Evolutionary conservation across 2,329 filamentous ascomycete genomes (phyloP).

Genomic region (Monascus ruber): DNA sequence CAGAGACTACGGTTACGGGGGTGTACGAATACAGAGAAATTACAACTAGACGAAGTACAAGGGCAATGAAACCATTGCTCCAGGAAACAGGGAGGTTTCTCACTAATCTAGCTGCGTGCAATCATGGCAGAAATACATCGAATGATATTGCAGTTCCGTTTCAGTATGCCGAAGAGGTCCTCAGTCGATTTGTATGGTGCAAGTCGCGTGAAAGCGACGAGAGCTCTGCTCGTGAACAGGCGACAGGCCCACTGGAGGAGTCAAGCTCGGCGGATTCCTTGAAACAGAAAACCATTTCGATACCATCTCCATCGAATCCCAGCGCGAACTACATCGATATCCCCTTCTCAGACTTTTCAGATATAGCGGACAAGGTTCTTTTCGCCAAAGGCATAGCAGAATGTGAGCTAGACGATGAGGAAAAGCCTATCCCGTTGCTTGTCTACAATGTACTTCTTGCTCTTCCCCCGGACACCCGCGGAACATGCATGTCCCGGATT

Average conservation of each 20-base stretch:
- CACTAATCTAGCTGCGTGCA: conserved; percentile 11
- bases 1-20: conserved; percentile 73
- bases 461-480: conserved; percentile 70
- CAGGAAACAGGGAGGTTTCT: conserved; percentile 49
- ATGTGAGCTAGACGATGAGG: conserved; percentile 70
- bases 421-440: conserved; percentile 64
- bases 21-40: conserved; percentile 88
- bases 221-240: conserved; percentile 1
- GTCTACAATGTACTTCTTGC: conserved; percentile 65
- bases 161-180: conserved; percentile 70
- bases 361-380: conserved; percentile 64
- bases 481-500: conserved; percentile 78
- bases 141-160: conserved; percentile 47
- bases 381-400: conserved; percentile 47
- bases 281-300: conserved; percentile 28
- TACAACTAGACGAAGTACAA: conserved; percentile 54
- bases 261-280: background rate
- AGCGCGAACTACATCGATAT: conserved; percentile 42
- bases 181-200: conserved; percentile 70
- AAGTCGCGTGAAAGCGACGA: conserved; percentile 15
- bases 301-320: conserved; percentile 35
- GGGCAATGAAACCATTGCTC: conserved; percentile 62
- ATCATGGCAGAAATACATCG: conserved; percentile 17
- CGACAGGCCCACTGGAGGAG: background rate
- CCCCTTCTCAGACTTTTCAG: conserved; percentile 57